phyloP scores from a whole-genome alignment of 2,329 filamentous ascomycete species.

The Capronia americana region DNA sequence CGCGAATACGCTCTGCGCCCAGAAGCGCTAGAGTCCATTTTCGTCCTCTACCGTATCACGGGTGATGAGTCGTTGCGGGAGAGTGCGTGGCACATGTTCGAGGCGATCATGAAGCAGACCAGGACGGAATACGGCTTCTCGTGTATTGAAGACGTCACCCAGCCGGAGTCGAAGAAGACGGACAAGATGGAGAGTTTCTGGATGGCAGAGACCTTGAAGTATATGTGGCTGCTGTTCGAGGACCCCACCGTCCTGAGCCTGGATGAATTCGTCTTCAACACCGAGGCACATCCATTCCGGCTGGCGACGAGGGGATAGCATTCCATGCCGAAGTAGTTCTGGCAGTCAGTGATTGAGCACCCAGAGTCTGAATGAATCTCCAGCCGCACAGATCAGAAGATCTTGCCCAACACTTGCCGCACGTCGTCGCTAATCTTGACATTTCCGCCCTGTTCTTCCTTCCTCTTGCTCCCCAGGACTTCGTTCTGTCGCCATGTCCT shows the following conservation, averaged over 20 bases:
- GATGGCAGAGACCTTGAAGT: constrained; percentile 43
- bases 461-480: constrained; percentile 39
- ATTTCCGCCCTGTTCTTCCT: constrained; percentile 41
- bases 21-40: constrained; percentile 66
- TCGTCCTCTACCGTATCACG: constrained; percentile 65
- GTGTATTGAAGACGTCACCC: constrained; percentile 38
- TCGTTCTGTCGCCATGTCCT: constrained; percentile 53
- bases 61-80: constrained; percentile 58
- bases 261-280: constrained; percentile 41
- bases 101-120: constrained; percentile 52
- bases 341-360: background rate
- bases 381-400: constrained; percentile 45
- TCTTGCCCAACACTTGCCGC: constrained; percentile 54
- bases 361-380: background rate
- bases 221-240: constrained; percentile 41
- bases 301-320: constrained; percentile 13
- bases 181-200: constrained; percentile 42
- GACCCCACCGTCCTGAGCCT: constrained; percentile 38
- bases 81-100: constrained; percentile 58
- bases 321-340: background rate
- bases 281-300: constrained; percentile 39
- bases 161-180: constrained; percentile 18
- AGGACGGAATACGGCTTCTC: constrained; percentile 53
- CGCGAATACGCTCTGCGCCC: constrained; percentile 68
- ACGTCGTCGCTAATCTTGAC: constrained; percentile 47